phyloP scores from a whole-genome alignment of 805 yeast species.

The Wickerhamomyces bisporus region DNA sequence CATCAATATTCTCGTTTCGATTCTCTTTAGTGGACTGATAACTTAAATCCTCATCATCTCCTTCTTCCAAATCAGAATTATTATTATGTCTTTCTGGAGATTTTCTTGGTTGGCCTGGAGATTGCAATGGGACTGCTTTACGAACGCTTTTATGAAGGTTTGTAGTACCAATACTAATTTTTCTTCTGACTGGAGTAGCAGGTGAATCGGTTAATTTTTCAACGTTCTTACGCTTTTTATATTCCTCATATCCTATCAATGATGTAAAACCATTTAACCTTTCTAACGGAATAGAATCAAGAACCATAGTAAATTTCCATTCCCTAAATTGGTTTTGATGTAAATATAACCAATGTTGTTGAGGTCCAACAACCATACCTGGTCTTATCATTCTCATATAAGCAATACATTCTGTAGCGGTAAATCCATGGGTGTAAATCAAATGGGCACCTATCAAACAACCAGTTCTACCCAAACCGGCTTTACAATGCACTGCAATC shows the following conservation, averaged over 20 bases:
- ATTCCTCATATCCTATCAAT: constrained; percentile 56
- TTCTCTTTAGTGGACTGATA: constrained; percentile 21
- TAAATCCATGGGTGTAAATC: constrained; percentile 93
- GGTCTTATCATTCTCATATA: constrained; percentile 96
- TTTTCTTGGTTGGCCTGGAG: constrained; percentile 97
- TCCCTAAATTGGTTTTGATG: constrained; percentile 95
- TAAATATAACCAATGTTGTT: constrained; percentile 96
- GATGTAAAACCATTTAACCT: constrained; percentile 65
- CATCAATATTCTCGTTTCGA: constrained; percentile 6
- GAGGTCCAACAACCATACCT: constrained; percentile 99
- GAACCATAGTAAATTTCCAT: constrained; percentile 89
- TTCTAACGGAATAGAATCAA: constrained; percentile 62
- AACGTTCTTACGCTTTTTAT: constrained; percentile 44
- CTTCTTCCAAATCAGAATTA: constrained; percentile 25
- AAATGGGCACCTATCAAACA: constrained; percentile 96
- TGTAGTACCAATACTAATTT: constrained; percentile 62
- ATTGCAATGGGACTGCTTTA: constrained; percentile 81
- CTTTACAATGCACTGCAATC: constrained; percentile 98
- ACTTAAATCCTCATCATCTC: constrained; percentile 23
- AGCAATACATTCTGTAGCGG: constrained; percentile 95
- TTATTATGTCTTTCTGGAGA: constrained; percentile 29
- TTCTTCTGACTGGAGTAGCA: constrained; percentile 70
- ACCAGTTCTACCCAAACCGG: constrained; percentile 97
- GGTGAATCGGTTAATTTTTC: constrained; percentile 36
- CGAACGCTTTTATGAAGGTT: constrained; percentile 59